Base-by-base conservation (phyloP, 805 yeast species). In the Kodamaea kakaduensis region DNA sequence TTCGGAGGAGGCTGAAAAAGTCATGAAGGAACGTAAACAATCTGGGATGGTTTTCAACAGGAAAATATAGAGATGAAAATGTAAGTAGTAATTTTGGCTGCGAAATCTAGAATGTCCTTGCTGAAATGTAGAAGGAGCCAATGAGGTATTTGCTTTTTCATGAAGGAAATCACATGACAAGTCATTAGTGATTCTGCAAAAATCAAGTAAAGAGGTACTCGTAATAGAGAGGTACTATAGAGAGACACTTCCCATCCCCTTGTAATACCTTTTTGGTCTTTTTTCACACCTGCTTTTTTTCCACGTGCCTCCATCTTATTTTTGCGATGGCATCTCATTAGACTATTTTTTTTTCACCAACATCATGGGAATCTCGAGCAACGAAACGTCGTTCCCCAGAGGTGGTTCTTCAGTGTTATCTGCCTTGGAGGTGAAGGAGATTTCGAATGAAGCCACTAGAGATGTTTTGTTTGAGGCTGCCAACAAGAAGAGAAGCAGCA, bases 321-420 rank as follows among this genome's bases (percentile, higher is more conserved):
- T 15, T n/a, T n/a, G n/a, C n/a, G n/a, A n/a, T n/a, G n/a, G n/a
- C n/a, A n/a, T n/a, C n/a, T n/a, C n/a, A n/a, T n/a, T n/a, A n/a
- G n/a, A n/a, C 17, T 15, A 27, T 16, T 27, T 29, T 29, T 29
- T 29, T n/a, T 17, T 26, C 17, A 10, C 17, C 17, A 15, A 10
- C 23, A 23, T 31, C 23, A 29, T 19, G 23, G 32, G 55, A 27
- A 51, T 65, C 34, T 58, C 59, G 36, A 64, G 63, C 47, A 64
- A 58, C 40, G 85, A 80, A 39, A 64, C 71, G 26, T 69, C 83
- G 9, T 93, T 93, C 56, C 98, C 98, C 33, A 84, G 99, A 77
- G 98, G 98, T 49, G 98, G 98, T 33, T 78, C 82, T 9, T 75
- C 90, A 17, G 85, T 78, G 17, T 72, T 93, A 52, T 77, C 95